Evolutionary conservation across 306 rosid genomes (phyloP), one percentile per base, ranked within the genome.

Genomic region (Ormosia emarginata): DNA sequence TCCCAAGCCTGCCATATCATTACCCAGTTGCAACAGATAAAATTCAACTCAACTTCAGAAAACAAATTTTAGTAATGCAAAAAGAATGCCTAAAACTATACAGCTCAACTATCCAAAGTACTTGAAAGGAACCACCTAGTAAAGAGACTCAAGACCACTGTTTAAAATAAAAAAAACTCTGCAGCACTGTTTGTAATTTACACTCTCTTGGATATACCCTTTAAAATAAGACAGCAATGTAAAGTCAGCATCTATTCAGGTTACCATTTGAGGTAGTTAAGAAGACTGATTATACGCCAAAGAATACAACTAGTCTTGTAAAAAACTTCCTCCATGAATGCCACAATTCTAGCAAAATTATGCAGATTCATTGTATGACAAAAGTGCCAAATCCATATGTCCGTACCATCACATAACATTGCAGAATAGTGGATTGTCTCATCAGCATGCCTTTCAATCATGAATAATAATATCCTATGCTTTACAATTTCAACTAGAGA

Each of bases 11-110:
- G 37, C 55, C 14, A 55, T 5, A 12, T 1, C 36, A 24, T 61
- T 77, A 68, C 50, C 67, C 57, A 49, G 10, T 36, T 53, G 55
- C 50, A 44, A 59, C 53, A 62, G 32, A 71, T 46, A 13, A 74
- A 47, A 49, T 57, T 41, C 67, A 36, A 74, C 41, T 67, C 78
- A 83, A 50, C 53, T 55, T 46, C 78, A 58, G 17, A 41, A 75
- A 41, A 67, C 12, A 41, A 41, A 67, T 2, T 10, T 15, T 3
- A 30, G 4, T 24, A 58, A 8, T 3, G 29, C 24, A 75, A 59
- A 75, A 75, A 30, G 5, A 8, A 14, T 59, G 59, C 34, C 71
- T 30, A 14, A 62, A 44, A 43, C 47, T 4, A 43, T 36, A 59
- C 59, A 32, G 11, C 37, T 61, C 17, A 2, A 61, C 46, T 9